Conservation (phyloP, 257 asterid genomes). For the Petrea volubilis region DNA sequence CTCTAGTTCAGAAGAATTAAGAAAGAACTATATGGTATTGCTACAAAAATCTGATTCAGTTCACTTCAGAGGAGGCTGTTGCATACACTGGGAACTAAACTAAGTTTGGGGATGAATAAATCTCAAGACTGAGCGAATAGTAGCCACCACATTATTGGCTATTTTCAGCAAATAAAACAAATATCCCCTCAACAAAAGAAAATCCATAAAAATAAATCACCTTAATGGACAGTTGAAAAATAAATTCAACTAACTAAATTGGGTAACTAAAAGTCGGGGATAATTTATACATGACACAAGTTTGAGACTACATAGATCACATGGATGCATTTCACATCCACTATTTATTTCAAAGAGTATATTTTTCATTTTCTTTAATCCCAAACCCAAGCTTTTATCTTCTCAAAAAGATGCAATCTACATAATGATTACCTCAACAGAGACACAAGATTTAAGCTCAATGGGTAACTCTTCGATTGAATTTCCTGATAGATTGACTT, state of each 20-base stretch:
- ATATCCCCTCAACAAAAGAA: constrained; percentile 14
- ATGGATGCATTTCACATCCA: constrained; percentile 8
- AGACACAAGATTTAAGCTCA: constrained; percentile 72
- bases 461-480: constrained; percentile 78
- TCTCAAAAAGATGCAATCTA: constrained; percentile 17
- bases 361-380: constrained; percentile 14
- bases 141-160: constrained; percentile 15
- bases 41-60: neutral
- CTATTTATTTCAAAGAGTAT: constrained; percentile 8
- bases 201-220: constrained; percentile 12
- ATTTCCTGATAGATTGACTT: constrained; percentile 78
- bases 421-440: constrained; percentile 68
- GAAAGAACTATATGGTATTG: neutral
- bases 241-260: constrained; percentile 8
- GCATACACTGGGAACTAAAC: neutral
- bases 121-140: constrained; percentile 1
- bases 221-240: neutral
- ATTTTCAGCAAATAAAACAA: constrained; percentile 3
- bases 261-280: neutral
- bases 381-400: constrained; percentile 6
- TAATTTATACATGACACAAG: neutral
- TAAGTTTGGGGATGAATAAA: neutral
- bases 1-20: neutral
- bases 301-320: constrained; percentile 6
- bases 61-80: constrained; percentile 7